A percentile compares a stretch with the other conserved stretches of the same genome.
These are phyloP conservation scores for Dysphania ambrosioides DNA, from an alignment of 148 eudicot species.

Conservation along the genomic window DNA sequence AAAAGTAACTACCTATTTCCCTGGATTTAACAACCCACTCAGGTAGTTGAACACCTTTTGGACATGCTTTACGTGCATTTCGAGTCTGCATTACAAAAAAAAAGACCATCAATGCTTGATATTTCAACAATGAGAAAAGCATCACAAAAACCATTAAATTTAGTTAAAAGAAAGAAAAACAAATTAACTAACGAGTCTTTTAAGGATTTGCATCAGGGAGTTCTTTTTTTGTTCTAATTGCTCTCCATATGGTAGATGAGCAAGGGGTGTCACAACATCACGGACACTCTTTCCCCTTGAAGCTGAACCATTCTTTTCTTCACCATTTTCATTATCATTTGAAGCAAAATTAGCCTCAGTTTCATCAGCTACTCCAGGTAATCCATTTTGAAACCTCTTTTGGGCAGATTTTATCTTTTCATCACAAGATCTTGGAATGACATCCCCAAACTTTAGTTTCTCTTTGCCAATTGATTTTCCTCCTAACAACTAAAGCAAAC, in stretches of 20 bases:
- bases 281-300: constrained; percentile 63
- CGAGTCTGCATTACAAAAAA: constrained; percentile 55
- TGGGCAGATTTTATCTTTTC: constrained; percentile 41
- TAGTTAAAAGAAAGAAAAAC: neutral
- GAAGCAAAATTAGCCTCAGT: constrained; percentile 23
- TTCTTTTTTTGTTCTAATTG: constrained; percentile 87
- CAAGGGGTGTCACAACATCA: constrained; percentile 89
- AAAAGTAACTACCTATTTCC: constrained; percentile 66
- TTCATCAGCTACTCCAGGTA: constrained; percentile 31
- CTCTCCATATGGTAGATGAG: constrained; percentile 70
- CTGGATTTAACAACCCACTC: constrained; percentile 78
- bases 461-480: constrained; percentile 62
- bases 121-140: neutral
- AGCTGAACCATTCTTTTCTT: constrained; percentile 35
- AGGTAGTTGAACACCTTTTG: constrained; percentile 62
- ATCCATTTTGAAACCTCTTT: constrained; percentile 22
- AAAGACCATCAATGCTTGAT: constrained; percentile 14
- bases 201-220: constrained; percentile 55
- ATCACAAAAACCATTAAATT: neutral
- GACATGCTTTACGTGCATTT: constrained; percentile 92
- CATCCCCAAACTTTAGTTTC: constrained; percentile 67
- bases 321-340: constrained; percentile 41
- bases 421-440: constrained; percentile 64
- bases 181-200: constrained; percentile 61
- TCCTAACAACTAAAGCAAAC: constrained; percentile 56